Base-by-base conservation (phyloP, 306 rosid genomes). In the Carpinus fangiana region DNA sequence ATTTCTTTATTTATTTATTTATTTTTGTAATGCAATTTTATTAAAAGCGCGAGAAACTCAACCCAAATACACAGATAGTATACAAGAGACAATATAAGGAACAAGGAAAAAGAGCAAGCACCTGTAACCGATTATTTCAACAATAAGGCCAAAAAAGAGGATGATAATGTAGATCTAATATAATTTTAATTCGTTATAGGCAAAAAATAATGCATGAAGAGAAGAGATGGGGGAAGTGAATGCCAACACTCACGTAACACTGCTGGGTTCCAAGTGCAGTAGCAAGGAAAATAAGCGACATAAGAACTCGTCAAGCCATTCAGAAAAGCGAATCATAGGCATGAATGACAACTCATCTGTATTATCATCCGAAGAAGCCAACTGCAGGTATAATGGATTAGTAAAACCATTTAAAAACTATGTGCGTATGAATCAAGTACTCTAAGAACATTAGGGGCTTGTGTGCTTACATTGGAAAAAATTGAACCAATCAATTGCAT, bases 241-340 rank as follows among this genome's bases (percentile, higher is more conserved):
- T 80, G 76, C 23, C 75, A 64, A 82, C 53, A 85, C 99, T 88
- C 76, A 96, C 99, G 90, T 70, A 77, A 91, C 93, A 84, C 99
- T 93, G 92, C 86, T 91, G 70, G 98, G 98, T 80, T 96, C 99
- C 86, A 93, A 84, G 93, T 96, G 97, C 59, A 91, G 81, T 70
- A 96, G 98, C 76, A 96, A 81, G 76, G 99, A 90, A 85, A 96
- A 93, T 48, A 96, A 84, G 68, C 99, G 99, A 85, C 99, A 96
- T 59, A 96, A 91, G 85, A 96, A 96, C 86, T 96, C 98, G 81
- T 96, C 99, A 80, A 96, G 81, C 99, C 99, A 96, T 83, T 93
- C 99, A 57, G 99, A 96, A 85, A 96, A 91, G 48, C 76, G 88
- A 76, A 95, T 88, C 93, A 96, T 90, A 11, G 98, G 96, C 92